phyloP scores from a whole-genome alignment of 2,329 filamentous ascomycete genomes.

The Fusarium tupiense region DNA sequence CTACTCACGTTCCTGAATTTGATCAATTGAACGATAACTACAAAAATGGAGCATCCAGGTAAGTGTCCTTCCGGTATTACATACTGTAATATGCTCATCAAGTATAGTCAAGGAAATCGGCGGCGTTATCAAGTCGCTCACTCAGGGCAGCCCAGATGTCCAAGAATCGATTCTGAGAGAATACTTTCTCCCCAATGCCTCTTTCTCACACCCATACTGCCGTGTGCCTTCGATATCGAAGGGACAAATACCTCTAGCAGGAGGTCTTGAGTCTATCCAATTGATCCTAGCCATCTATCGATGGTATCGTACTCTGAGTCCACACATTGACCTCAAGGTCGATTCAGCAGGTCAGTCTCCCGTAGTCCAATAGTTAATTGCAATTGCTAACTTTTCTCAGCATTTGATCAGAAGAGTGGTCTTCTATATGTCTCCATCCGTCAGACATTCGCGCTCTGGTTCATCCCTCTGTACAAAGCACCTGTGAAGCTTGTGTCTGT shows the following conservation, averaged over 20 bases:
- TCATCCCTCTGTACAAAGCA: slow-evolving; percentile 78
- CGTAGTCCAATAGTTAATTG: fast-evolving
- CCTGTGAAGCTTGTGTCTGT: slow-evolving; percentile 75
- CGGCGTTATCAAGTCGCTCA: slow-evolving; percentile 73
- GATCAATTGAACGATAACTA: background rate
- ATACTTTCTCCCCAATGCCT: slow-evolving; percentile 79
- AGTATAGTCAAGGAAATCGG: slow-evolving; percentile 66
- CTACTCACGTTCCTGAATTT: background rate
- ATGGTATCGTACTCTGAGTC: slow-evolving; percentile 87
- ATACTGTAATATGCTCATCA: background rate
- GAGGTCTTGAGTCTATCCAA: slow-evolving; percentile 68
- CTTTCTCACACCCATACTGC: slow-evolving; percentile 83
- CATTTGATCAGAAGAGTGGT: slow-evolving; percentile 72
- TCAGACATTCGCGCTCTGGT: slow-evolving; percentile 81
- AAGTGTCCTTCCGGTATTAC: background rate
- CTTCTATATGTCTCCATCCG: slow-evolving; percentile 78
- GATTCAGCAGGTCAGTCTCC: slow-evolving; percentile 60
- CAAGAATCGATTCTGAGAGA: slow-evolving; percentile 72
- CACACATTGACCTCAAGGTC: slow-evolving; percentile 73
- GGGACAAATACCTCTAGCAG: slow-evolving; percentile 52
- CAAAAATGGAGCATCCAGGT: slow-evolving; percentile 54
- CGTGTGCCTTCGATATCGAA: slow-evolving; percentile 67
- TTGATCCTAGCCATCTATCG: slow-evolving; percentile 76
- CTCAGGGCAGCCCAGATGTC: slow-evolving; percentile 70
- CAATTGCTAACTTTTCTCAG: slow-evolving; percentile 49